phyloP scores from a whole-genome alignment of 495 filamentous ascomycete genomes.

The Aspergillus kassunensis region DNA sequence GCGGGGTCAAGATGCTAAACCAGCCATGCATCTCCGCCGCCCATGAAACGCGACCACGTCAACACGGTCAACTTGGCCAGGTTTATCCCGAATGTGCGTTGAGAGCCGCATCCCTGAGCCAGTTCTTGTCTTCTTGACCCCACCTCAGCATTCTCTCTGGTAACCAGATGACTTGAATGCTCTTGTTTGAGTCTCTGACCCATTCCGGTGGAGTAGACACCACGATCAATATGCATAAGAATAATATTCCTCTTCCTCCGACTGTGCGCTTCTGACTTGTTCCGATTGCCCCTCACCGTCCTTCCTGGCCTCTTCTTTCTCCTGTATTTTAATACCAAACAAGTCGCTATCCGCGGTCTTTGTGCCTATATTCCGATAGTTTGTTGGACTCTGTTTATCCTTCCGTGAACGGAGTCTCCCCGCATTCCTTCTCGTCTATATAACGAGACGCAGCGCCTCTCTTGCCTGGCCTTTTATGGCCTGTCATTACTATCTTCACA shows the following conservation, averaged over 20 bases:
- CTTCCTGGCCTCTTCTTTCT: not conserved
- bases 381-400: not conserved
- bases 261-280: slow-evolving; percentile 23
- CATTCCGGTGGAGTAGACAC: not conserved
- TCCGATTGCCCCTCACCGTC: slow-evolving; percentile 16
- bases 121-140: slow-evolving; percentile 1
- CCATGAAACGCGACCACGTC: slow-evolving; percentile 26
- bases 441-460: not conserved
- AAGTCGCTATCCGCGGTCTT: not conserved
- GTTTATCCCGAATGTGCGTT: not conserved
- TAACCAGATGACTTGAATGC: slow-evolving; percentile 6
- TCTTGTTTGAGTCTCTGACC: slow-evolving; percentile 2
- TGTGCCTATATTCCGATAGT: not conserved
- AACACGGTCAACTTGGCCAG: slow-evolving; percentile 12
- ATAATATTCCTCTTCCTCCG: slow-evolving; percentile 1
- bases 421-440: not conserved
- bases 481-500: slow-evolving; percentile 10
- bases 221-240: slow-evolving; percentile 14
- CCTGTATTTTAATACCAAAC: not conserved
- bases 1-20: slow-evolving; percentile 5
- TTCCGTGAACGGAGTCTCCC: not conserved
- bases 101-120: slow-evolving; percentile 6
- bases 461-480: slow-evolving; percentile 18
- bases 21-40: slow-evolving; percentile 18
- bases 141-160: not conserved